phyloP scores from a whole-genome alignment of 1,284 basidiomycete genomes.

The Ceratobasidium papillatum region DNA sequence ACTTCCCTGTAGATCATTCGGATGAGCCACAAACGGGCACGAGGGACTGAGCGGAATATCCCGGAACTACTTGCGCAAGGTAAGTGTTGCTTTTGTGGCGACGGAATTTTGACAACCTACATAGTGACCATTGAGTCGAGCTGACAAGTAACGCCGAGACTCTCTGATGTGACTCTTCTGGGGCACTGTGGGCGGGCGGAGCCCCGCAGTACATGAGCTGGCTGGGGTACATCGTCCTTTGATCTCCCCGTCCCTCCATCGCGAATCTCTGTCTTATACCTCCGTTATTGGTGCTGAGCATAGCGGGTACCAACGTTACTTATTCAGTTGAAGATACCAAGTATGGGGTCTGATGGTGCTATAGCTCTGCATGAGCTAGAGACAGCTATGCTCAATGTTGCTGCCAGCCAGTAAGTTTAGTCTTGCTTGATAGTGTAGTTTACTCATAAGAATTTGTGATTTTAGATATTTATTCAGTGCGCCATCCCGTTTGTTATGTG shows the following conservation, averaged over 20 bases:
- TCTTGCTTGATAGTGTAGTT: background rate
- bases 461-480: constrained; percentile 14
- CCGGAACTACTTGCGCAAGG: background rate
- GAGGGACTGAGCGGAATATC: background rate
- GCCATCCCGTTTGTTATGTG: background rate
- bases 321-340: too few relatives aligned
- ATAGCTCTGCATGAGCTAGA: background rate
- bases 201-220: background rate
- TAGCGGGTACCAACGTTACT: too few relatives aligned
- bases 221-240: too few relatives aligned
- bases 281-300: too few relatives aligned
- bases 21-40: background rate
- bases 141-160: background rate
- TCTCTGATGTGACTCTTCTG: too few relatives aligned
- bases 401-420: constrained; percentile 20
- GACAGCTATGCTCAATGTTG: background rate
- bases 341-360: background rate
- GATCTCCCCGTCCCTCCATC: background rate
- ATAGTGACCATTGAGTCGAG: background rate
- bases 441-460: background rate
- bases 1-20: background rate
- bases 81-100: background rate
- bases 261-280: background rate
- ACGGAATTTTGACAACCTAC: background rate
- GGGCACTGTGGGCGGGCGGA: too few relatives aligned